Conservation (phyloP, 176 grass and related monocot species). For the Areca catechu region DNA sequence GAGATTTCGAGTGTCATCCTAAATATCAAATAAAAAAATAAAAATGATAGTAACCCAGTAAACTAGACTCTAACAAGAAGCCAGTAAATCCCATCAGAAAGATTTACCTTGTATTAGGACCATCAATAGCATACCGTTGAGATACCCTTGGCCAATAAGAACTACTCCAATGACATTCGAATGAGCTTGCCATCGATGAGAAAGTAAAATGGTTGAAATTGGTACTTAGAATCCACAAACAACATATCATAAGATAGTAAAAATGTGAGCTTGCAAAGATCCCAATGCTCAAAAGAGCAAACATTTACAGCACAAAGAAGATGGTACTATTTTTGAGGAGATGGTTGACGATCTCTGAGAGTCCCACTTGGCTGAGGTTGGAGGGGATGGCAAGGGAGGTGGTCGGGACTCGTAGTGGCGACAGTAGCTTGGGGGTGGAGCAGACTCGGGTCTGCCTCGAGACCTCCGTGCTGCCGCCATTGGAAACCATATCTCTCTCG, state of each 20-base stretch:
- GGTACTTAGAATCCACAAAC: slow-evolving; percentile 39
- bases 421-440: slow-evolving; percentile 62
- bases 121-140: slow-evolving; percentile 80
- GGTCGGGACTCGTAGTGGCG: slow-evolving; percentile 34
- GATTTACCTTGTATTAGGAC: slow-evolving; percentile 60
- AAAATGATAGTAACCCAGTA: too few relatives aligned
- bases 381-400: slow-evolving; percentile 58
- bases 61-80: too few relatives aligned
- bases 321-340: slow-evolving; percentile 47
- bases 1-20: too few relatives aligned
- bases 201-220: slow-evolving; percentile 84
- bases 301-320: background rate
- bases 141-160: slow-evolving; percentile 79
- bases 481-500: background rate
- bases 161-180: slow-evolving; percentile 68
- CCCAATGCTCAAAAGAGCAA: too few relatives aligned
- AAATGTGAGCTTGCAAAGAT: slow-evolving; percentile 3
- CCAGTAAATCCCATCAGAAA: background rate
- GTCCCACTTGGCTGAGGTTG: slow-evolving; percentile 63
- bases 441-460: slow-evolving; percentile 75
- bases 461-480: slow-evolving; percentile 22
- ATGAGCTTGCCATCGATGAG: slow-evolving; percentile 69
- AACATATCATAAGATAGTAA: background rate
- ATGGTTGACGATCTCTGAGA: slow-evolving; percentile 83
- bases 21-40: too few relatives aligned